These are phyloP conservation scores for Pulveroboletus frians DNA, from an alignment of 768 basidiomycete genomes.

Conservation along the genomic window DNA sequence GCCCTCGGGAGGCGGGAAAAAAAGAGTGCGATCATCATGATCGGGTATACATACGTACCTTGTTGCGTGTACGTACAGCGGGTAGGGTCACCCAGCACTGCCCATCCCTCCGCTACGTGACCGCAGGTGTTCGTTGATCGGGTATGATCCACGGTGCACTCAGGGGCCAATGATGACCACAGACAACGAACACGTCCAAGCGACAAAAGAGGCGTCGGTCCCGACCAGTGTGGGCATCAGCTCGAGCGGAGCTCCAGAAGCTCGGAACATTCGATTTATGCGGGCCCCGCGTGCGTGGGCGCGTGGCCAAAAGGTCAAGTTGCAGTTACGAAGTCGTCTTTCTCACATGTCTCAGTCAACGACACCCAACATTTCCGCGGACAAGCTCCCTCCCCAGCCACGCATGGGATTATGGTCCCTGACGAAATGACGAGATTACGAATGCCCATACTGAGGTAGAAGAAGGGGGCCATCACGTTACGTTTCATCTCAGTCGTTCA, in stretches of 20 bases:
- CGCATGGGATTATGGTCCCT: slow-evolving; percentile 11
- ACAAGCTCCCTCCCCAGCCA: slow-evolving; percentile 7
- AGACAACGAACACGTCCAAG: no score
- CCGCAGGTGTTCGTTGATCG: slow-evolving; percentile 10
- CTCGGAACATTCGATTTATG: not conserved
- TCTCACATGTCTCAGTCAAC: slow-evolving; percentile 24
- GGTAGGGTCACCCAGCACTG: slow-evolving; percentile 1
- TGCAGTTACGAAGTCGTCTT: slow-evolving; percentile 1
- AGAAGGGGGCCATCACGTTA: slow-evolving; percentile 13
- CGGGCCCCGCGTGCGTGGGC: not conserved
- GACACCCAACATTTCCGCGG: slow-evolving; percentile 19
- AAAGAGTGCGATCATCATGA: slow-evolving; percentile 8
- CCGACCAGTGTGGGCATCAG: not conserved
- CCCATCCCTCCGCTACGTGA: slow-evolving; percentile 1
- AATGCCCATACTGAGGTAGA: slow-evolving; percentile 8
- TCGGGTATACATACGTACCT: not conserved
- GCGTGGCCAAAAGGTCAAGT: slow-evolving; percentile 1
- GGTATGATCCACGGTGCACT: slow-evolving; percentile 6
- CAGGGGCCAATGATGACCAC: slow-evolving; percentile 5
- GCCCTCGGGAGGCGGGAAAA: slow-evolving; percentile 2
- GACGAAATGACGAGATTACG: slow-evolving; percentile 16
- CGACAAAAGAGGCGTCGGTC: not conserved
- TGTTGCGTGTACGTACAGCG: slow-evolving; percentile 7
- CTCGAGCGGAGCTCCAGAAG: not conserved
- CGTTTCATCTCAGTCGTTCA: slow-evolving; percentile 5